A percentile compares a stretch with the other conserved stretches of the same genome.
These are phyloP conservation scores for Phytophthora crassamura DNA, from an alignment of 352 stramenopile species.

Conservation along the genomic window DNA sequence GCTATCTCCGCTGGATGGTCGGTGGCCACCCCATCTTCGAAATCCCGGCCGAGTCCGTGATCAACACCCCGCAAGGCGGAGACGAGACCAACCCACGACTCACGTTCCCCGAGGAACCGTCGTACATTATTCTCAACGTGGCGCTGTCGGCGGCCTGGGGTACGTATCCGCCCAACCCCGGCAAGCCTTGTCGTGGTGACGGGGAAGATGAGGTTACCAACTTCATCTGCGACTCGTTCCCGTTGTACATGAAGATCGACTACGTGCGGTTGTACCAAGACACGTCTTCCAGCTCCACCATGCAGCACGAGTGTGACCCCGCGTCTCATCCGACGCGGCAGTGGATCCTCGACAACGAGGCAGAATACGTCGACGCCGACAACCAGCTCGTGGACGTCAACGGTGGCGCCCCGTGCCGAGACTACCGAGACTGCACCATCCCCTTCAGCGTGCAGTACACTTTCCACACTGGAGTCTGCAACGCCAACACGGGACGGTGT, in stretches of 20 bases:
- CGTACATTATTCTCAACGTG: constrained; percentile 96
- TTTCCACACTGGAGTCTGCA: constrained; percentile 68
- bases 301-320: constrained; percentile 68
- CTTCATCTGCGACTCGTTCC: constrained; percentile 83
- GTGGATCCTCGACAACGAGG: constrained; percentile 72
- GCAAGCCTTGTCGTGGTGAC: constrained; percentile 61
- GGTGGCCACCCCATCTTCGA: constrained; percentile 69
- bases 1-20: constrained; percentile 77
- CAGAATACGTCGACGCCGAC: constrained; percentile 64
- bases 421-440: constrained; percentile 69
- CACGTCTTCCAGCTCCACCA: constrained; percentile 42
- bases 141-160: constrained; percentile 91
- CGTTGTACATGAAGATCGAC: constrained; percentile 89
- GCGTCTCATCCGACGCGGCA: constrained; percentile 66
- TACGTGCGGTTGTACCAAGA: constrained; percentile 86
- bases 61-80: constrained; percentile 51
- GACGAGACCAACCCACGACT: constrained; percentile 56
- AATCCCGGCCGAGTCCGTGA: constrained; percentile 63
- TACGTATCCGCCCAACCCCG: constrained; percentile 59
- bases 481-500: constrained; percentile 46
- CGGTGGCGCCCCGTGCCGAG: constrained; percentile 58
- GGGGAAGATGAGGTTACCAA: constrained; percentile 54
- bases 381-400: constrained; percentile 62
- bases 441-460: constrained; percentile 43
- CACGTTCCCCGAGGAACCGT: constrained; percentile 88